Conservation (phyloP, 129 eudicot genomes). For the Flaveria bidentis region DNA sequence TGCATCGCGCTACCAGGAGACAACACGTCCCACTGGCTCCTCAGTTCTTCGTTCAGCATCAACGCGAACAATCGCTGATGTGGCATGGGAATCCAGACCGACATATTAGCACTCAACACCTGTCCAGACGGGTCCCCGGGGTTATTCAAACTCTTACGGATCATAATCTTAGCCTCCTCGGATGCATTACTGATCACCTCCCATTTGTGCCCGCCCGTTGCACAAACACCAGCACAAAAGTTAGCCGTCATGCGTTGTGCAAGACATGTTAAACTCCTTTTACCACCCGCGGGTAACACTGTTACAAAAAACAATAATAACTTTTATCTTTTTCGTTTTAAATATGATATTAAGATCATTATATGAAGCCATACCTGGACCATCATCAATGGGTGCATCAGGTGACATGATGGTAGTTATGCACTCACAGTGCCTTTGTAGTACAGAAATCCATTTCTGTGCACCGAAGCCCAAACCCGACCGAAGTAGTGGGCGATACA, state of each 20-base stretch:
- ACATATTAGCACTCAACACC: conserved; percentile 67
- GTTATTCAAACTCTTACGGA: conserved; percentile 51
- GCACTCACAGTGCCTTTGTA: conserved; percentile 69
- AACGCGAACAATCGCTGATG: conserved; percentile 57
- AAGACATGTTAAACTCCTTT: conserved; percentile 58
- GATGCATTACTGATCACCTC: conserved; percentile 52
- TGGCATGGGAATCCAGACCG: conserved; percentile 71
- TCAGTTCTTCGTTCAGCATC: conserved; percentile 58
- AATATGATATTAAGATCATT: neutral
- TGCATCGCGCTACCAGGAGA: conserved; percentile 71
- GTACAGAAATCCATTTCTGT: conserved; percentile 68
- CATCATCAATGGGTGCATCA: conserved; percentile 45
- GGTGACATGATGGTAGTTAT: conserved; percentile 51
- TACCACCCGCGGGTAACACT: conserved; percentile 57
- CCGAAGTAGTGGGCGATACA: conserved; percentile 63
- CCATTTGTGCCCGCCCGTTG: conserved; percentile 66
- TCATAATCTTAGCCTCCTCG: conserved; percentile 58
- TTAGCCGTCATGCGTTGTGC: conserved; percentile 70
- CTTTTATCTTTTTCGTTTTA: neutral
- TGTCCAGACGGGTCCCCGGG: conserved; percentile 76
- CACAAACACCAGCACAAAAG: conserved; percentile 78
- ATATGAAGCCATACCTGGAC: conserved; percentile 42
- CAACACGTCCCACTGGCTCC: conserved; percentile 78
- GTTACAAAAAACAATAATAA: neutral
- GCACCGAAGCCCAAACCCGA: conserved; percentile 86